Percentiles rank a stretch among this genome's conserved stretches.
Conservation (phyloP, 306 rosid genomes). For the Cyclanthera cordifolia region DNA sequence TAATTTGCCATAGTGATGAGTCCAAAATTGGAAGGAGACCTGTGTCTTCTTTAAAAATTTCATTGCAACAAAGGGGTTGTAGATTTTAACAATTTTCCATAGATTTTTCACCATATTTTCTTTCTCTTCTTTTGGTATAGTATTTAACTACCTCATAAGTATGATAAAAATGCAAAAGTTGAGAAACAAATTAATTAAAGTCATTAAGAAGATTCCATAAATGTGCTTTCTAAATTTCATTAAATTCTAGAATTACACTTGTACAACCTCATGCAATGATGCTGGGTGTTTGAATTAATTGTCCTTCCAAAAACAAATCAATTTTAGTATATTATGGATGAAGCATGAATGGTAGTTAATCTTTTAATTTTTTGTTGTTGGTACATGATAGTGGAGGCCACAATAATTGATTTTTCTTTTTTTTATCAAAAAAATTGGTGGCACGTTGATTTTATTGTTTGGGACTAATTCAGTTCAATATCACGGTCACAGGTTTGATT, state of each 20-base stretch:
- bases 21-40: neutral
- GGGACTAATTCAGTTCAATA: no score
- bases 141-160: no score
- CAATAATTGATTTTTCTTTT: no score
- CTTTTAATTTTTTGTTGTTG: neutral
- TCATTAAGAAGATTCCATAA: constrained; percentile 13
- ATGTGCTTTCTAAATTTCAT: neutral
- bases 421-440: no score
- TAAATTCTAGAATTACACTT: constrained; percentile 5
- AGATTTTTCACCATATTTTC: neutral
- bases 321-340: neutral
- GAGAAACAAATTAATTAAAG: neutral
- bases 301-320: neutral
- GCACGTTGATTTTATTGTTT: no score
- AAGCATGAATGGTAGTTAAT: neutral
- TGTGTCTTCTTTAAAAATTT: constrained; percentile 1
- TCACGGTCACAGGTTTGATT: no score
- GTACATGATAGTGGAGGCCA: no score
- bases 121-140: neutral
- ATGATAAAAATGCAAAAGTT: neutral
- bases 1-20: neutral
- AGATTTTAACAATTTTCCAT: neutral
- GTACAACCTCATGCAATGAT: constrained; percentile 4
- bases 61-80: constrained; percentile 1
- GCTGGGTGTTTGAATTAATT: constrained; percentile 8